phyloP scores from a whole-genome alignment of 75 land plant species.

The Sequoia sempervirens region DNA sequence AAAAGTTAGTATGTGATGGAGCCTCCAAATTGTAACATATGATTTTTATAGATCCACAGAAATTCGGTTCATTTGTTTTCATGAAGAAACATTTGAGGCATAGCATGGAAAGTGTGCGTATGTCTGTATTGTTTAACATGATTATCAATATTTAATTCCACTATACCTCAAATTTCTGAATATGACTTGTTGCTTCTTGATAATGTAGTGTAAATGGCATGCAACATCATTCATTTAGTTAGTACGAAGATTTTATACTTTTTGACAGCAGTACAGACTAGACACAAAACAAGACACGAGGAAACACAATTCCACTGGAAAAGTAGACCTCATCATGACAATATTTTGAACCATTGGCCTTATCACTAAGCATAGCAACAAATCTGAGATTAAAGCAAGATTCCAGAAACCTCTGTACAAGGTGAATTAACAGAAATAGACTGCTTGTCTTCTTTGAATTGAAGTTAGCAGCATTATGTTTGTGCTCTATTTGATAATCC shows the following conservation, averaged over 20 bases:
- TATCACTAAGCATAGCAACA: neutral
- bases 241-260: neutral
- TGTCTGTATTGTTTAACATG: neutral
- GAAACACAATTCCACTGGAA: neutral
- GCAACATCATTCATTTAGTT: neutral
- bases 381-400: neutral
- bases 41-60: neutral
- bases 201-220: neutral
- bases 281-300: neutral
- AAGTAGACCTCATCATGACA: neutral
- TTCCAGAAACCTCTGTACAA: neutral
- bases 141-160: too few relatives aligned
- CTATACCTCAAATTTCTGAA: neutral
- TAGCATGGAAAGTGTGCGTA: neutral
- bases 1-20: neutral
- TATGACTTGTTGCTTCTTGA: neutral
- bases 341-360: neutral
- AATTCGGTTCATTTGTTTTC: neutral
- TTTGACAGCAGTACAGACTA: neutral
- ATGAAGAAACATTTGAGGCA: neutral
- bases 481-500: neutral
- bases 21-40: neutral
- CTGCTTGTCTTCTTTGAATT: neutral
- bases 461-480: neutral
- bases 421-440: neutral